Evolutionary conservation across 192 early-diverging fungal genomes (phyloP).

Genomic region (Rhizoclosmatium globosum): DNA sequence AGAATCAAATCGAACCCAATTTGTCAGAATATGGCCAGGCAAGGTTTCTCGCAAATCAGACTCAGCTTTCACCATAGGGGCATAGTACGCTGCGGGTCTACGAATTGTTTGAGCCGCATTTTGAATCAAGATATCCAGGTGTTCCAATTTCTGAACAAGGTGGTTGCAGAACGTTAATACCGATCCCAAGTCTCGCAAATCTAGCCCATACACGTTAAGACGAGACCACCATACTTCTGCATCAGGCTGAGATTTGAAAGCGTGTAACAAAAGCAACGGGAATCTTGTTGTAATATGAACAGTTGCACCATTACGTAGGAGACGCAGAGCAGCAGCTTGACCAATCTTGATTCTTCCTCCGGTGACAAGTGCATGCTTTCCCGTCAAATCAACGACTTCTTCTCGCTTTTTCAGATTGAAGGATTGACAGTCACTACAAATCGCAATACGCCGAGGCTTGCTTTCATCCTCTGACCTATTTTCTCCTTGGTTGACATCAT

Average conservation of each 20-base stretch:
- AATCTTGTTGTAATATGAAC: slow-evolving; percentile 46
- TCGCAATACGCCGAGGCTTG: slow-evolving; percentile 22
- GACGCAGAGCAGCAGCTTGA: slow-evolving; percentile 32
- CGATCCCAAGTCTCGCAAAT: slow-evolving; percentile 23
- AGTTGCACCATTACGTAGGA: slow-evolving; percentile 36
- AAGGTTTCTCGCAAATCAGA: slow-evolving; percentile 10
- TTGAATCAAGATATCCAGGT: slow-evolving; percentile 26
- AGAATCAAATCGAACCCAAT: slow-evolving; percentile 23
- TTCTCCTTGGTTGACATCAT: slow-evolving; percentile 17
- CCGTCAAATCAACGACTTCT: slow-evolving; percentile 30
- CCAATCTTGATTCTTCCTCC: slow-evolving; percentile 43
- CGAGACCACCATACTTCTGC: slow-evolving; percentile 16
- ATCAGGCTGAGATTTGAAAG: not conserved
- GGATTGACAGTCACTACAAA: slow-evolving; percentile 33
- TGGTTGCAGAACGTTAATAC: slow-evolving; percentile 7
- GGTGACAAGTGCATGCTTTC: slow-evolving; percentile 38
- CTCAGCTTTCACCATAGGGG: slow-evolving; percentile 31
- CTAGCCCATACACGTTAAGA: slow-evolving; percentile 23
- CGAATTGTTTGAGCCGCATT: slow-evolving; percentile 39
- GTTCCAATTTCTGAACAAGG: not conserved
- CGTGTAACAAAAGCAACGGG: slow-evolving; percentile 31
- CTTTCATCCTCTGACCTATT: slow-evolving; percentile 5
- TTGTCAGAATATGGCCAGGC: not conserved
- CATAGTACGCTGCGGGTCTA: slow-evolving; percentile 29
- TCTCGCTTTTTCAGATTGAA: slow-evolving; percentile 31